phyloP scores from a whole-genome alignment of 176 grass and related monocot genomes.

The Eragrostis curvula region DNA sequence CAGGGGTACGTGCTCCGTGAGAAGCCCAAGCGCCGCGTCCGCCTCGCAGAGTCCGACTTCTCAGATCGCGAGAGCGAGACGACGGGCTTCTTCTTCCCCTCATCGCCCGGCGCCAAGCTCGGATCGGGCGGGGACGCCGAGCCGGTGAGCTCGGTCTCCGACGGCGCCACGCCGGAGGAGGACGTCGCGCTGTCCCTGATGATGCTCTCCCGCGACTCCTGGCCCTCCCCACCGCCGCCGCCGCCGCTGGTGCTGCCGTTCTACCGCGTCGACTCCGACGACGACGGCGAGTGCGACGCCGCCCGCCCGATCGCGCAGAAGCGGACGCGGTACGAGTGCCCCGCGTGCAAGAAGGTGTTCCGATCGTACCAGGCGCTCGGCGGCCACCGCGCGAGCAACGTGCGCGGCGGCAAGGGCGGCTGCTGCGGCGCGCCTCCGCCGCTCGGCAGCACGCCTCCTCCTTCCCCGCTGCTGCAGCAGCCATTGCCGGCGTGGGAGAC shows the following conservation, averaged over 20 bases:
- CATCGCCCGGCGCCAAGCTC: constrained; percentile 37
- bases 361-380: constrained; percentile 81
- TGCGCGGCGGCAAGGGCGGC: constrained; percentile 47
- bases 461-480: constrained; percentile 28
- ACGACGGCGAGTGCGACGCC: constrained; percentile 20
- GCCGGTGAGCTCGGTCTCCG: constrained; percentile 68
- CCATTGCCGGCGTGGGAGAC: constrained; percentile 53
- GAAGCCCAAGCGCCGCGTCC: constrained; percentile 60
- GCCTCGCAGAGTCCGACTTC: constrained; percentile 60
- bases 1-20: constrained; percentile 51
- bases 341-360: constrained; percentile 69
- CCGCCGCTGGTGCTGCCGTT: constrained; percentile 24
- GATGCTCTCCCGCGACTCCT: constrained; percentile 75
- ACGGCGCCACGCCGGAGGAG: constrained; percentile 60
- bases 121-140: constrained; percentile 49
- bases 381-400: constrained; percentile 67
- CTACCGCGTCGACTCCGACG: constrained; percentile 20
- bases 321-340: constrained; percentile 61
- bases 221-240: constrained; percentile 17
- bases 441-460: not conserved
- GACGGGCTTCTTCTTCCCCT: constrained; percentile 42
- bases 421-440: constrained; percentile 50
- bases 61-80: constrained; percentile 69
- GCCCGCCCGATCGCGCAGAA: constrained; percentile 33
- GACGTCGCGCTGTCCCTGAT: constrained; percentile 69